These are phyloP conservation scores for Elsinoe necatrix DNA, from an alignment of 2,329 filamentous ascomycete genomes.

Conservation along the genomic window DNA sequence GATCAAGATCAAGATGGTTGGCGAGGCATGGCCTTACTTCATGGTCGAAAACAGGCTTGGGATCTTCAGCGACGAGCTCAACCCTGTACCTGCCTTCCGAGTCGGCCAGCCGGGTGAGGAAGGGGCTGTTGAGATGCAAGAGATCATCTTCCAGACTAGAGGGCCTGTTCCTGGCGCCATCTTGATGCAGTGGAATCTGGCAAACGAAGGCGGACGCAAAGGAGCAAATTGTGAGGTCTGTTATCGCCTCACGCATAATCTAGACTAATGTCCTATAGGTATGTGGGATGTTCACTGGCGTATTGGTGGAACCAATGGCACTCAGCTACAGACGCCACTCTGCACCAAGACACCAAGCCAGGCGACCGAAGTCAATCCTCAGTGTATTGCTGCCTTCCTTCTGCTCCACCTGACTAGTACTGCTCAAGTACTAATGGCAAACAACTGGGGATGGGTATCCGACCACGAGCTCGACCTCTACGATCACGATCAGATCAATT, in stretches of 20 bases:
- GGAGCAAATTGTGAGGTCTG: conserved; percentile 9
- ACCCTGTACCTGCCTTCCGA: conserved; percentile 57
- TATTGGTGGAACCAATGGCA: conserved; percentile 45
- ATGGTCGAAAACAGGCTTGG: conserved; percentile 59
- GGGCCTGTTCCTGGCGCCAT: conserved; percentile 60
- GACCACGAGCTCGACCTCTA: conserved; percentile 78
- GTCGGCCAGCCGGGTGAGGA: conserved; percentile 56
- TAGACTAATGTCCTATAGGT: conserved; percentile 29
- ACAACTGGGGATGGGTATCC: conserved; percentile 85
- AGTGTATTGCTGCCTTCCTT: conserved; percentile 64
- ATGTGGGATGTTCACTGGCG: conserved; percentile 51
- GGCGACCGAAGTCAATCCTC: conserved; percentile 42
- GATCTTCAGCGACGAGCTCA: conserved; percentile 39
- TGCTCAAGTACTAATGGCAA: conserved; percentile 68
- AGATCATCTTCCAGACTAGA: conserved; percentile 62
- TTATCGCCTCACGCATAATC: background rate
- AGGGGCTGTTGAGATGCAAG: conserved; percentile 61
- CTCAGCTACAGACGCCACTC: conserved; percentile 61
- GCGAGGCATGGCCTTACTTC: conserved; percentile 76
- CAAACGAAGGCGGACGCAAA: conserved; percentile 26
- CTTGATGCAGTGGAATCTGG: conserved; percentile 66
- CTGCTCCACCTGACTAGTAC: conserved; percentile 42
- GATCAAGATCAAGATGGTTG: conserved; percentile 69
- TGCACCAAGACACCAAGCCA: conserved; percentile 67
- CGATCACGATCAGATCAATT: conserved; percentile 65